A percentile compares a stretch with the other conserved stretches of the same genome.
Evolutionary conservation across 2,329 filamentous ascomycete species (phyloP).

Genomic region (Aspergillus fijiensis): DNA sequence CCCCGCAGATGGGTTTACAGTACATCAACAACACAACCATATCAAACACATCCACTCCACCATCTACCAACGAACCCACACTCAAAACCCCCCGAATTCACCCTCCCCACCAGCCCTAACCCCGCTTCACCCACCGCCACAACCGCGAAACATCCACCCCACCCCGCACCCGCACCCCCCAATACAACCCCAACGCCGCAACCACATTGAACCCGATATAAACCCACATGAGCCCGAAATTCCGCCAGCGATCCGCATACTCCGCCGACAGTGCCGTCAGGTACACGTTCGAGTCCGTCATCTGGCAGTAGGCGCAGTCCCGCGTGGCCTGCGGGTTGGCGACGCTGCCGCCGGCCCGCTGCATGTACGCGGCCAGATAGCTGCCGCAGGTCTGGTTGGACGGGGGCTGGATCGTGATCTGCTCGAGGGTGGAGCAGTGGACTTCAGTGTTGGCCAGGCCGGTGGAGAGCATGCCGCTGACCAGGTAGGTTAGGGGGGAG

Average conservation of each 20-base stretch:
- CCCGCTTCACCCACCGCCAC: too few species aligned
- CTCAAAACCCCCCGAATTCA: too few species aligned
- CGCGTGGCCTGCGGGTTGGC: not conserved
- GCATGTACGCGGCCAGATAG: constrained; percentile 3
- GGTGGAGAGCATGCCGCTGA: constrained; percentile 9
- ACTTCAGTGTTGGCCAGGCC: constrained; percentile 5
- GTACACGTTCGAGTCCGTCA: constrained; percentile 2
- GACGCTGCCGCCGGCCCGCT: not conserved
- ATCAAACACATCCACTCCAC: too few species aligned
- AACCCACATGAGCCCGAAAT: constrained; percentile 2
- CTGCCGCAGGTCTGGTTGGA: not conserved
- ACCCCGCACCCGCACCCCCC: not conserved
- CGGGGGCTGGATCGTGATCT: not conserved
- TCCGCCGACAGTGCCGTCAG: not conserved
- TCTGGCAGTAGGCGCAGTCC: constrained; percentile 1
- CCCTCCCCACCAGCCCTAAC: too few species aligned
- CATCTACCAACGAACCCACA: too few species aligned
- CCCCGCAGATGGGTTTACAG: too few species aligned
- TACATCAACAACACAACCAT: too few species aligned
- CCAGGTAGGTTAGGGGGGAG: constrained; percentile 8
- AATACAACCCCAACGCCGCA: not conserved
- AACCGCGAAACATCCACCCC: too few species aligned
- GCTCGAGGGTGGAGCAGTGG: not conserved
- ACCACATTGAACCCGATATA: constrained; percentile 1
- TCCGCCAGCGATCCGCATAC: constrained; percentile 1